Conservation (phyloP, 225 moss, liverwort and hornwort species). For the Antitrichia curtipendula region DNA sequence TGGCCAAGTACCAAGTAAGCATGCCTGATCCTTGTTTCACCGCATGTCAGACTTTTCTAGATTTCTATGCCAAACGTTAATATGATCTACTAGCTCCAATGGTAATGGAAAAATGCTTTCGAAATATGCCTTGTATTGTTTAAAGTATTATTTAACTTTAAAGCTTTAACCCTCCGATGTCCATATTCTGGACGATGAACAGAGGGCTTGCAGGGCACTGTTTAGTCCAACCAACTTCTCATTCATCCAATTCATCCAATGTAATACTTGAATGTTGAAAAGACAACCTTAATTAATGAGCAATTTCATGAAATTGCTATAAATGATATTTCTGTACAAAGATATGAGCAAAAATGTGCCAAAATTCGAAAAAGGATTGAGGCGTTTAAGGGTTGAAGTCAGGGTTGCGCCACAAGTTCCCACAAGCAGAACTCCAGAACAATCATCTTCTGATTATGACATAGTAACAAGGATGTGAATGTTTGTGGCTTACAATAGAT, state of each 20-base stretch:
- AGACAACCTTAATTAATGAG: too few relatives aligned
- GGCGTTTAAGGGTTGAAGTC: too few relatives aligned
- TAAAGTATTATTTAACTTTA: not conserved
- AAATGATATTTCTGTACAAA: too few relatives aligned
- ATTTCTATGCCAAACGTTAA: not conserved
- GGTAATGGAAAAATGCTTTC: not conserved
- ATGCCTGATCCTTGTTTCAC: not conserved
- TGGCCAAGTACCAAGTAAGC: conserved; percentile 57
- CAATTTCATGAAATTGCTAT: too few relatives aligned
- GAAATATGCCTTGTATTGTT: not conserved
- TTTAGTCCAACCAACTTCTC: too few relatives aligned
- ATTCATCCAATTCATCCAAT: too few relatives aligned
- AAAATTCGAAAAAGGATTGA: too few relatives aligned
- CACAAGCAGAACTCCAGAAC: not conserved
- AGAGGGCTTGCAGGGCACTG: too few relatives aligned
- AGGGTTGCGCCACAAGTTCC: not conserved
- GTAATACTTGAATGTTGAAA: too few relatives aligned
- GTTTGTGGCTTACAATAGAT: conserved; percentile 18
- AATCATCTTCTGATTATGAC: not conserved
- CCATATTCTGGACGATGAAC: too few relatives aligned
- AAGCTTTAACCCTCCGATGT: too few relatives aligned
- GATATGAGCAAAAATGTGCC: too few relatives aligned
- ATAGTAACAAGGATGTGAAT: not conserved
- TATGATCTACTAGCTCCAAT: not conserved
- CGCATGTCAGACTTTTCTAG: not conserved